These are phyloP conservation scores for Salix caprea DNA, from an alignment of 345 rosid genomes.

Conservation along the genomic window DNA sequence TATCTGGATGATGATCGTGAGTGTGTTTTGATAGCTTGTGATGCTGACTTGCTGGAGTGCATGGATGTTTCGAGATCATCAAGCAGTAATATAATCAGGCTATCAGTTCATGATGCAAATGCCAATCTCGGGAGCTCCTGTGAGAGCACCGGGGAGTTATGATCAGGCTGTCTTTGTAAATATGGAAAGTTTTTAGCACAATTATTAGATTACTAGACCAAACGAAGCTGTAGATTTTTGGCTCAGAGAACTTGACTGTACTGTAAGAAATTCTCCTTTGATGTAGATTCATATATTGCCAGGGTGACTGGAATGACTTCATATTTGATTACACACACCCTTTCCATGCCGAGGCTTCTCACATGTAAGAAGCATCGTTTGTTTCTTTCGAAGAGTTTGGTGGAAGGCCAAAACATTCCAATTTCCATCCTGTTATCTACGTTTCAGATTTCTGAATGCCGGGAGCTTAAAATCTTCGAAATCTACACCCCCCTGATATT, in stretches of 20 bases:
- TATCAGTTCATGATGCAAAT: slow-evolving; percentile 61
- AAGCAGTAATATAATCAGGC: slow-evolving; percentile 53
- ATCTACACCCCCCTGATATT: too few species aligned
- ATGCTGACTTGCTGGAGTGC: slow-evolving; percentile 82
- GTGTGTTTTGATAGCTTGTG: slow-evolving; percentile 75
- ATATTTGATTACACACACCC: too few species aligned
- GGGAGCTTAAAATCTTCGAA: too few species aligned
- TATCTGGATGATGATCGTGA: slow-evolving; percentile 83
- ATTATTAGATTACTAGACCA: slow-evolving; percentile 21
- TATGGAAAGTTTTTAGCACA: slow-evolving; percentile 12
- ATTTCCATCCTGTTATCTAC: too few species aligned
- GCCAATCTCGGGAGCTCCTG: slow-evolving; percentile 78
- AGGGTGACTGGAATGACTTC: too few species aligned
- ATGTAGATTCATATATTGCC: neutral
- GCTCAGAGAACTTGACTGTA: slow-evolving; percentile 13
- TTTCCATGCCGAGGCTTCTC: too few species aligned
- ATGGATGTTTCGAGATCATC: slow-evolving; percentile 61
- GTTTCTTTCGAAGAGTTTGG: too few species aligned
- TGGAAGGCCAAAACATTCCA: too few species aligned
- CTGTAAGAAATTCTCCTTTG: slow-evolving; percentile 8
- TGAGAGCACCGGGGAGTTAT: slow-evolving; percentile 70
- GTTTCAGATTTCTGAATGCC: too few species aligned
- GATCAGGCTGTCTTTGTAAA: slow-evolving; percentile 13
- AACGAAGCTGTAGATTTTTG: slow-evolving; percentile 18
- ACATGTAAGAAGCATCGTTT: too few species aligned